Percentiles rank a stretch among this genome's conserved stretches.
Conservation (phyloP, 805 yeast species). For the Kodamaea kaohsiungensis region DNA sequence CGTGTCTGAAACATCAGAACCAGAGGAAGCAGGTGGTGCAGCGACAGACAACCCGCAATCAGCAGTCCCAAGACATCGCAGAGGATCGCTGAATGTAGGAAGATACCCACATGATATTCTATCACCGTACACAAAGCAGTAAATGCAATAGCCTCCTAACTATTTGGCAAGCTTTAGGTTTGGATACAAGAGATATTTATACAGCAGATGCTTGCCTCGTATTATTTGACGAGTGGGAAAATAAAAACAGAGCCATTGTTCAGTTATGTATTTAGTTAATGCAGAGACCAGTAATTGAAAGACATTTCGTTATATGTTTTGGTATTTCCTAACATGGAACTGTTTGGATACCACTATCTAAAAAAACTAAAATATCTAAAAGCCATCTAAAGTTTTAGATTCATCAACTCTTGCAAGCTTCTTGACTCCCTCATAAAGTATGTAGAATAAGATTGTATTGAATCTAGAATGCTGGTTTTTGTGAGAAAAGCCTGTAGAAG, state of each 20-base stretch:
- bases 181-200: not conserved
- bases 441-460: not conserved
- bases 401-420: no score
- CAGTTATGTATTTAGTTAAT: not conserved
- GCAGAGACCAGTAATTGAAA: not conserved
- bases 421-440: no score
- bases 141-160: not conserved
- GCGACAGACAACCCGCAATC: not conserved
- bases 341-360: not conserved
- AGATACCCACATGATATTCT: slow-evolving; percentile 31
- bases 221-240: not conserved
- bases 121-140: not conserved
- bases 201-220: not conserved
- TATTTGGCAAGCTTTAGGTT: not conserved
- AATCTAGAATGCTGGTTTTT: not conserved
- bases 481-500: not conserved
- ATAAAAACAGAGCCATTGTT: not conserved
- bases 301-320: not conserved
- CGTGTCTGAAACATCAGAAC: slow-evolving; percentile 8
- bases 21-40: slow-evolving; percentile 11
- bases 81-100: slow-evolving; percentile 24
- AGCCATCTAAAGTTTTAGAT: no score
- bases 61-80: slow-evolving; percentile 8
- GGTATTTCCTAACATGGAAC: not conserved
- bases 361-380: not conserved